Percentiles rank a stretch among this genome's conserved stretches.
These are phyloP conservation scores for Martiniozyma abietophila DNA, from an alignment of 805 yeast genomes.

Conservation along the genomic window DNA sequence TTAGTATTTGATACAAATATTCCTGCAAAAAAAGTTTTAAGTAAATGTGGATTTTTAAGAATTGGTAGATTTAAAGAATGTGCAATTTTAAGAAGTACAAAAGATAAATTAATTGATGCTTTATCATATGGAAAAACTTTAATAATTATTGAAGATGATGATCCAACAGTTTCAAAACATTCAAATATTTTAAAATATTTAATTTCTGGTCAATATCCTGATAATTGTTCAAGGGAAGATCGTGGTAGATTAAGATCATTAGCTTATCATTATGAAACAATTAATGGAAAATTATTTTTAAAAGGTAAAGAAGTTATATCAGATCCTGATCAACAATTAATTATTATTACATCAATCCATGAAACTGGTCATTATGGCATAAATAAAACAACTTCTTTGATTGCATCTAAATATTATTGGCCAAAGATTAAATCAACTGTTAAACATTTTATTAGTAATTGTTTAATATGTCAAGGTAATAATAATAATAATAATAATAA, in stretches of 20 bases:
- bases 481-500: not conserved
- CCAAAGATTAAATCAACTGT: slow-evolving; percentile 83
- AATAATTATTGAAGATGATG: slow-evolving; percentile 33
- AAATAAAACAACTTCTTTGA: slow-evolving; percentile 70
- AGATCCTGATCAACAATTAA: slow-evolving; percentile 64
- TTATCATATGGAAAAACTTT: slow-evolving; percentile 77
- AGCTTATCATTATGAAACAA: slow-evolving; percentile 66
- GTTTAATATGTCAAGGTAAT: slow-evolving; percentile 64
- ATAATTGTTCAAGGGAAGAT: slow-evolving; percentile 70
- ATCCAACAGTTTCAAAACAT: slow-evolving; percentile 27
- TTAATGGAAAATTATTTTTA: slow-evolving; percentile 63
- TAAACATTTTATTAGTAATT: slow-evolving; percentile 63
- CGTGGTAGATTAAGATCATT: slow-evolving; percentile 78
- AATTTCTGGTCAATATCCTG: slow-evolving; percentile 81
- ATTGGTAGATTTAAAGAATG: slow-evolving; percentile 81
- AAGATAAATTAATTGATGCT: slow-evolving; percentile 71
- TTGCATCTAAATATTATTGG: slow-evolving; percentile 85
- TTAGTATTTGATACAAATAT: slow-evolving; percentile 83
- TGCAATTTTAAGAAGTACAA: slow-evolving; percentile 78
- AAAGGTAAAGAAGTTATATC: slow-evolving; percentile 61
- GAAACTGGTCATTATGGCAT: slow-evolving; percentile 70
- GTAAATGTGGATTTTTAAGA: slow-evolving; percentile 62
- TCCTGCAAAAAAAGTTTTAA: slow-evolving; percentile 73
- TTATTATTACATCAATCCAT: slow-evolving; percentile 67
- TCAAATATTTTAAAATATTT: slow-evolving; percentile 72